phyloP scores from a whole-genome alignment of 495 filamentous ascomycete genomes.

The Aspergillus cristatus region DNA sequence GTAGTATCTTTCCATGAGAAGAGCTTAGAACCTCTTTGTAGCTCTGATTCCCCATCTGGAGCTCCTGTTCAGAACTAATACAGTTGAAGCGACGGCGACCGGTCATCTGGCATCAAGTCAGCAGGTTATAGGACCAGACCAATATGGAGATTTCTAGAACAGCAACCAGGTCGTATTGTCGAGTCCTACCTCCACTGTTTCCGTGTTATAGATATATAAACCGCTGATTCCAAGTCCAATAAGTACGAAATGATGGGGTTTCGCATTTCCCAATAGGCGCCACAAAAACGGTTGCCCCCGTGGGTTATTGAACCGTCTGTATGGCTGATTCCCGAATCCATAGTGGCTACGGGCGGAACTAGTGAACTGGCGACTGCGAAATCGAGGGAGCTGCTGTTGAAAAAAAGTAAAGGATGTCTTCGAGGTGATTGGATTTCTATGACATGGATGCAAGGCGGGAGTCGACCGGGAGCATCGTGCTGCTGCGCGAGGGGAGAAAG shows the following conservation, averaged over 20 bases:
- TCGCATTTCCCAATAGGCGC: slow-evolving; percentile 12
- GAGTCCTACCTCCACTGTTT: slow-evolving; percentile 58
- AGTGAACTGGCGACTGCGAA: slow-evolving; percentile 11
- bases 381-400: background rate
- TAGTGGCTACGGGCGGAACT: slow-evolving; percentile 6
- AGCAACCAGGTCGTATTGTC: no score
- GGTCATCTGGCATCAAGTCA: slow-evolving; percentile 36
- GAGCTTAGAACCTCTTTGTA: slow-evolving; percentile 44
- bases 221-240: slow-evolving; percentile 21
- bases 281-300: slow-evolving; percentile 9
- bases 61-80: slow-evolving; percentile 47
- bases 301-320: slow-evolving; percentile 23
- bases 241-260: slow-evolving; percentile 26
- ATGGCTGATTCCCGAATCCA: slow-evolving; percentile 13
- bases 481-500: background rate
- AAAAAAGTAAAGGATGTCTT: no score
- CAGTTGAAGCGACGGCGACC: slow-evolving; percentile 78
- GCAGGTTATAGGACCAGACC: no score
- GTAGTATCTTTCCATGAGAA: slow-evolving; percentile 38
- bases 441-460: background rate
- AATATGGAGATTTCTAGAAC: no score
- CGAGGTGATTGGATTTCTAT: slow-evolving; percentile 1
- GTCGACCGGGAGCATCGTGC: no score
- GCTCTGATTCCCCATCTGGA: slow-evolving; percentile 40
- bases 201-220: slow-evolving; percentile 66